Percentiles rank a stretch among this genome's conserved stretches.
Conservation (phyloP, 768 basidiomycete species). For the Paxillus ammoniavirescens region DNA sequence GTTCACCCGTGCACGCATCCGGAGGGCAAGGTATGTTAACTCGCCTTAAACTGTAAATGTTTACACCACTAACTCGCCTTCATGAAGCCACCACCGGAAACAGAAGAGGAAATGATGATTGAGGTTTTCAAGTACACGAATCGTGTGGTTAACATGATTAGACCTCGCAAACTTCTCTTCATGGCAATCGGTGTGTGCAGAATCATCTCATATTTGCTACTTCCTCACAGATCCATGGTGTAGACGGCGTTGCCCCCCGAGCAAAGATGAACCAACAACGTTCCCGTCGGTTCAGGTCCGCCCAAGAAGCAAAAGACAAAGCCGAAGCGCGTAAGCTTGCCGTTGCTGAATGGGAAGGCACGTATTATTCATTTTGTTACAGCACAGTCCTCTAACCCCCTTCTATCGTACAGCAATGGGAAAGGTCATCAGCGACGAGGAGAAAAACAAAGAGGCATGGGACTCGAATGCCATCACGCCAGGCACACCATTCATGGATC, state of each 20-base stretch:
- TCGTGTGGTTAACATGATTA: conserved; percentile 93
- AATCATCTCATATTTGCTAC: background rate
- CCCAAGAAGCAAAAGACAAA: conserved; percentile 94
- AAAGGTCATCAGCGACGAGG: conserved; percentile 76
- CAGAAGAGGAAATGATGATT: conserved; percentile 99
- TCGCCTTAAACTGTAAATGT: background rate
- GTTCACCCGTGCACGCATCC: conserved; percentile 99
- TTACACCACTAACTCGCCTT: background rate
- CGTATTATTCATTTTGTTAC: conserved; percentile 15
- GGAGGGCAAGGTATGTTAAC: conserved; percentile 75
- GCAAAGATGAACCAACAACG: conserved; percentile 99
- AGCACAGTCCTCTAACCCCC: background rate
- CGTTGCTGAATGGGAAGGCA: conserved; percentile 83
- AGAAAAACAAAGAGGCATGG: conserved; percentile 85
- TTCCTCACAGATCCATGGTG: conserved; percentile 3
- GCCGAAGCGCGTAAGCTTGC: conserved; percentile 84
- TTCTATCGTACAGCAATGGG: conserved; percentile 73
- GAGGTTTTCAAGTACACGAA: conserved; percentile 97
- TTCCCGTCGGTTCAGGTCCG: conserved; percentile 90
- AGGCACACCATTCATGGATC: conserved; percentile 97
- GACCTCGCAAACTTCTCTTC: conserved; percentile 92
- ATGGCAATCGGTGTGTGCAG: conserved; percentile 88
- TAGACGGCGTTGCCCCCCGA: conserved; percentile 95
- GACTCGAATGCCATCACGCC: conserved; percentile 99
- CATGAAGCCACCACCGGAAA: conserved; percentile 86